Base-by-base conservation (phyloP, 2,329 filamentous ascomycete genomes). In the Alternaria burnsii region DNA sequence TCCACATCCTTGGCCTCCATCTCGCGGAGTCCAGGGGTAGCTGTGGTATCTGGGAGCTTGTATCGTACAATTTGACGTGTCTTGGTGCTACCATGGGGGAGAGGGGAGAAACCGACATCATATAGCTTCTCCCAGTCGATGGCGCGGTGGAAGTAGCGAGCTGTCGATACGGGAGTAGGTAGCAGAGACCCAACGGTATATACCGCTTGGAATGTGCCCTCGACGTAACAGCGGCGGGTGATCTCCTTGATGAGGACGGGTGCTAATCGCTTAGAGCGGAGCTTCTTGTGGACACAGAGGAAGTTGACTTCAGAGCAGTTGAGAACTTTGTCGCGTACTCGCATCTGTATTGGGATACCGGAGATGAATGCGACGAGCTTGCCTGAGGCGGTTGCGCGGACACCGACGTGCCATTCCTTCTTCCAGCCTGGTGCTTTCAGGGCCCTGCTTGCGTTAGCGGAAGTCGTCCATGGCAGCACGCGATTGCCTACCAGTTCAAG, bases 221-320 rank as follows among this genome's bases (percentile, higher is more conserved):
- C 85, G 48, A 93, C 81, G 79, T 98, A 96, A 83, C 93, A 97
- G 65, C 93, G 87, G 48, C 95, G 90, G 5, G 95, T 99, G 71
- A 99, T 93, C 78, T 99, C 95, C 80, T 97, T 97, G 84, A 99
- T 99, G 54, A 99, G 87, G 2, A 98, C 91, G 0, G 95, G 95
- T 0, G 95, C 89, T 43, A 99, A 88, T 55, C 95, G 90, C 83
- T 98, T 97, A 59, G 91, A 89, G 52, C 95, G 92, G 32, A 99
- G 88, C 82, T 98, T 98, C 85, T 98, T 98, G 85, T 99, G 95
- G 56, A 99, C 90, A 75, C 94, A 97, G 68, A 99, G 89, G 81
- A 98, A 99, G 83, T 99, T 99, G 81, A 99, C 95, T 79, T 99
- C 95, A 50, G 92, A 93, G 69, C 91, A 90, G 64, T 89, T 87